Evolutionary conservation across 768 basidiomycete species (phyloP).

Genomic region (Tricholoma saponaceum): DNA sequence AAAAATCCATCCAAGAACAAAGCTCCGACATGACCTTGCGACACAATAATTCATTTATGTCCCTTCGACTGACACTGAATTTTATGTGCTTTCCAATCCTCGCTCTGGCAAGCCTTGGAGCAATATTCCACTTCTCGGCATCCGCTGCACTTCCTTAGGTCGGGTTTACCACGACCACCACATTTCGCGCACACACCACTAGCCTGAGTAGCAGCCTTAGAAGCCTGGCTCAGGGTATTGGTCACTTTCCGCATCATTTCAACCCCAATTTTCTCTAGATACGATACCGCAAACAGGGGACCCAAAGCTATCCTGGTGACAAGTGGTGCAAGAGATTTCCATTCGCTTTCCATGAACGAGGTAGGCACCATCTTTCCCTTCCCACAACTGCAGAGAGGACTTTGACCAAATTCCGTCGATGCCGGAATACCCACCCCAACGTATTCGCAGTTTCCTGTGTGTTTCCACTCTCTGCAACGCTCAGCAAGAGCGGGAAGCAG

Average conservation of each 20-base stretch:
- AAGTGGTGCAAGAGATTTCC: slow-evolving; percentile 27
- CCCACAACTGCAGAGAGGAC: slow-evolving; percentile 38
- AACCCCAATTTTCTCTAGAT: slow-evolving; percentile 31
- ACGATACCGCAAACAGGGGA: slow-evolving; percentile 41
- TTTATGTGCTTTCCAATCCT: slow-evolving; percentile 35
- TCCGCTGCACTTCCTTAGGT: slow-evolving; percentile 18
- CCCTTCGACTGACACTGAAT: background rate
- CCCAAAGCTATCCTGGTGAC: slow-evolving; percentile 36
- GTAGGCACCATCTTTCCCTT: slow-evolving; percentile 30
- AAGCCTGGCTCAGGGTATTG: no score
- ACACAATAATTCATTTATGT: background rate
- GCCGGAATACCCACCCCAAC: slow-evolving; percentile 17
- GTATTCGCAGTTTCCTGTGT: slow-evolving; percentile 36
- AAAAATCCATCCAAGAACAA: no score
- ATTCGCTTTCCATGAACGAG: slow-evolving; percentile 18
- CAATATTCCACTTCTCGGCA: slow-evolving; percentile 33
- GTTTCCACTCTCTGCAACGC: slow-evolving; percentile 37
- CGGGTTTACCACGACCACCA: slow-evolving; percentile 24
- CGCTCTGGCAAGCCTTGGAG: slow-evolving; percentile 28
- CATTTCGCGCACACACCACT: slow-evolving; percentile 24
- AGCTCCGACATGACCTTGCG: no score
- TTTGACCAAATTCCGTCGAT: slow-evolving; percentile 21
- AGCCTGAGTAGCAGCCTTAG: background rate
- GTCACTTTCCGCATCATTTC: background rate
- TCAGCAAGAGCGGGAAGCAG: slow-evolving; percentile 36